A percentile compares a stretch with the other conserved stretches of the same genome.
These are phyloP conservation scores for Madurella mycetomatis DNA, from an alignment of 2,329 filamentous ascomycete genomes.

Conservation along the genomic window DNA sequence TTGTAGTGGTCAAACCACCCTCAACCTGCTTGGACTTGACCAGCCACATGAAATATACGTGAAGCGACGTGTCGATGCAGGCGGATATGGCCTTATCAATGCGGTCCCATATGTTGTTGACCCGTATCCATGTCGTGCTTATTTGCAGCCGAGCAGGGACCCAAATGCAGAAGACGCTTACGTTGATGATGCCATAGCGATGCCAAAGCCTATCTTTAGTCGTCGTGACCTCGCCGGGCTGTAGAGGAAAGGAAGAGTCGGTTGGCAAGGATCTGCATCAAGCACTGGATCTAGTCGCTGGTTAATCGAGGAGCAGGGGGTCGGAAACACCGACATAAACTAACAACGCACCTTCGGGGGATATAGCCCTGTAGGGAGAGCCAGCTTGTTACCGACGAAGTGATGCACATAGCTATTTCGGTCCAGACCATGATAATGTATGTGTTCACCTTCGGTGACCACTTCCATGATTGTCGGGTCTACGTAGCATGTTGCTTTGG, in stretches of 20 bases:
- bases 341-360: slow-evolving; percentile 25
- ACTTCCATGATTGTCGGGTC: slow-evolving; percentile 26
- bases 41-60: slow-evolving; percentile 43
- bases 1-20: slow-evolving; percentile 45
- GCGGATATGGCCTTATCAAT: slow-evolving; percentile 45
- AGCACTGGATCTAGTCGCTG: slow-evolving; percentile 37
- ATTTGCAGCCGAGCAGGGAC: slow-evolving; percentile 44
- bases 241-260: slow-evolving; percentile 42
- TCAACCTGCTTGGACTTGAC: slow-evolving; percentile 42
- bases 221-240: slow-evolving; percentile 31
- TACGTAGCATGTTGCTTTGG: slow-evolving; percentile 34
- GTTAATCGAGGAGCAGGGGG: no score
- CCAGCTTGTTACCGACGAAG: slow-evolving; percentile 31
- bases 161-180: slow-evolving; percentile 48
- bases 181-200: slow-evolving; percentile 43
- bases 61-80: slow-evolving; percentile 41
- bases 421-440: slow-evolving; percentile 39
- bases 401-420: slow-evolving; percentile 30
- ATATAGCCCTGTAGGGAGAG: slow-evolving; percentile 31
- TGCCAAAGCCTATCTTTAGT: slow-evolving; percentile 39
- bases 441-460: slow-evolving; percentile 27
- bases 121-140: slow-evolving; percentile 32
- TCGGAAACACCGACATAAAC: no score
- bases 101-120: slow-evolving; percentile 48
- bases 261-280: slow-evolving; percentile 50